Evolutionary conservation across 192 early-diverging fungal species (phyloP).

Genomic region (Piromyces finnis): DNA sequence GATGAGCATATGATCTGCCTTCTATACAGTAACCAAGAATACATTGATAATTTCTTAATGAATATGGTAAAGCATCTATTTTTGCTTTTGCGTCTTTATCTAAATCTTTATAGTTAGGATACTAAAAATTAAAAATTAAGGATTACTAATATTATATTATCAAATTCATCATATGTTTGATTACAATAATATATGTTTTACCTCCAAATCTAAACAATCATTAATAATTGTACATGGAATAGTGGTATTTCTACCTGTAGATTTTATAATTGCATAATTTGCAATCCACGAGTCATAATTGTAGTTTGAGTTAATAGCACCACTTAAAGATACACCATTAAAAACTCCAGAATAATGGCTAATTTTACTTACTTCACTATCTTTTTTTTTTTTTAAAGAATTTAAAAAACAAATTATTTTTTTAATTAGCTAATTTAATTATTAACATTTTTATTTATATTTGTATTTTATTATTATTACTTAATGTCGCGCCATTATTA

Average conservation of each 20-base stretch:
- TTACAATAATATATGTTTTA: no score
- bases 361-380: not conserved
- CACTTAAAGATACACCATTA: not conserved
- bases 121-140: no score
- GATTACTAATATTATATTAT: no score
- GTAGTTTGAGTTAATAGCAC: not conserved
- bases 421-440: no score
- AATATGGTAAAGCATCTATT: not conserved
- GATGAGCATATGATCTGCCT: not conserved
- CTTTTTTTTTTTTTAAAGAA: no score
- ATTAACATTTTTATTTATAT: no score
- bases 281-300: not conserved
- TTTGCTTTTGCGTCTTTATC: not conserved
- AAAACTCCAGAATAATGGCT: not conserved
- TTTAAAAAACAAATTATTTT: no score
- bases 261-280: not conserved
- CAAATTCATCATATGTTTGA: no score
- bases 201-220: not conserved
- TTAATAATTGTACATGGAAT: not conserved
- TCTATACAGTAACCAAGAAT: not conserved
- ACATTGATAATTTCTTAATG: not conserved
- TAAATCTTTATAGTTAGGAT: not conserved
- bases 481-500: not conserved
- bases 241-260: not conserved
- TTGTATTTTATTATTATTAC: no score